Conservation (phyloP, 129 eudicot species). For the Gnaphalium uliginosum region DNA sequence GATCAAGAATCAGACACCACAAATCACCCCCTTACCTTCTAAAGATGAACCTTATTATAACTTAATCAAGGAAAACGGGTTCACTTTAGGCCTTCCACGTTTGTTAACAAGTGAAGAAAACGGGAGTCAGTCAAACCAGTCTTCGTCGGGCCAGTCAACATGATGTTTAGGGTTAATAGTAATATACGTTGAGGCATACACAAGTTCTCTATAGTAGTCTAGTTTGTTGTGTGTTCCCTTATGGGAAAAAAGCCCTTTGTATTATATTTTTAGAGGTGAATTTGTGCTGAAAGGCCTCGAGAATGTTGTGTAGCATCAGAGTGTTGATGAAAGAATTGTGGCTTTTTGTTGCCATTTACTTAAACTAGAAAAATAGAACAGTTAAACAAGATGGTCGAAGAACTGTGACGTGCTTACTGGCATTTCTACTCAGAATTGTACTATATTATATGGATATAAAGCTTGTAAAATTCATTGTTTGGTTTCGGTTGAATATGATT, state of each 20-base stretch:
- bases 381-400: constrained; percentile 13
- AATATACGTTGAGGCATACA: constrained; percentile 17
- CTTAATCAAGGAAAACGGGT: constrained; percentile 58
- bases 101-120: constrained; percentile 43
- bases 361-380: constrained; percentile 37
- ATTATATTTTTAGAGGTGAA: constrained; percentile 22
- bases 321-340: constrained; percentile 21
- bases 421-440: constrained; percentile 10
- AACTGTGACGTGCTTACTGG: constrained; percentile 17
- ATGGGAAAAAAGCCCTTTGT: constrained; percentile 30
- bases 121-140: constrained; percentile 37
- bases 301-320: constrained; percentile 27
- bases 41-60: constrained; percentile 33
- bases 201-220: constrained; percentile 26
- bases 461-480: constrained; percentile 30
- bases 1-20: constrained; percentile 43
- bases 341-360: constrained; percentile 15
- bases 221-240: constrained; percentile 4
- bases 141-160: constrained; percentile 27
- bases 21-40: constrained; percentile 28
- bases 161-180: constrained; percentile 22
- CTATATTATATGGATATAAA: constrained; percentile 27
- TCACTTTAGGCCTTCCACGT: constrained; percentile 33
- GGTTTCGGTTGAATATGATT: constrained; percentile 13
- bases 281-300: constrained; percentile 25